These are phyloP conservation scores for Daldinia sp. DNA, from an alignment of 2,329 filamentous ascomycete species.

Conservation along the genomic window DNA sequence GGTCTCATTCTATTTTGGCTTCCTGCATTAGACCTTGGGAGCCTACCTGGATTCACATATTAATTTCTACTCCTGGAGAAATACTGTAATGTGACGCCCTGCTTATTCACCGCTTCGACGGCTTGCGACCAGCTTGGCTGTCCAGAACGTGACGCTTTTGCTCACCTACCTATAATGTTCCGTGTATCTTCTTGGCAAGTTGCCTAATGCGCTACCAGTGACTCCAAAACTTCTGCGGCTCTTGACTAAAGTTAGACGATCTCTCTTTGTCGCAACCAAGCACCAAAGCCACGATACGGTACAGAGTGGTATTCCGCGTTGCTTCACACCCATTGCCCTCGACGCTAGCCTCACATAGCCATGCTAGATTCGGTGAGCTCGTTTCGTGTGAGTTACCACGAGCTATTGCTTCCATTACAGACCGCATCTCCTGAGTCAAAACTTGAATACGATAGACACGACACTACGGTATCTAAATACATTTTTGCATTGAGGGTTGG, in stretches of 20 bases:
- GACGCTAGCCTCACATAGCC: neutral
- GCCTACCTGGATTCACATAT: neutral
- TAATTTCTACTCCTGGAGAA: neutral
- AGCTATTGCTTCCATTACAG: neutral
- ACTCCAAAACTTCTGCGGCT: neutral
- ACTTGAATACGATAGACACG: neutral
- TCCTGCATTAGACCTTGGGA: neutral
- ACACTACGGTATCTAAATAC: neutral
- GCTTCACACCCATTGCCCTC: neutral
- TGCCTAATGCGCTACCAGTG: neutral
- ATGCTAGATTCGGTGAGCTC: neutral
- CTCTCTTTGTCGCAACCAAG: neutral
- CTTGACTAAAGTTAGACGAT: neutral
- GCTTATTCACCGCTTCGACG: conserved; percentile 21
- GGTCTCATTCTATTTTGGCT: neutral
- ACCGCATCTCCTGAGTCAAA: neutral
- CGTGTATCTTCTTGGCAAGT: neutral
- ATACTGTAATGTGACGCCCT: neutral
- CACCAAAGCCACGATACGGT: neutral
- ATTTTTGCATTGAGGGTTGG: no score
- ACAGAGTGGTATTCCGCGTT: neutral
- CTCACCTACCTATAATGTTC: neutral
- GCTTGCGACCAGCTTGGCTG: neutral
- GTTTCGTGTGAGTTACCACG: neutral
- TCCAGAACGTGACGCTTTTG: conserved; percentile 2